Conservation (phyloP, 73 alveolate species). For the Vitrella brassicaformis region DNA sequence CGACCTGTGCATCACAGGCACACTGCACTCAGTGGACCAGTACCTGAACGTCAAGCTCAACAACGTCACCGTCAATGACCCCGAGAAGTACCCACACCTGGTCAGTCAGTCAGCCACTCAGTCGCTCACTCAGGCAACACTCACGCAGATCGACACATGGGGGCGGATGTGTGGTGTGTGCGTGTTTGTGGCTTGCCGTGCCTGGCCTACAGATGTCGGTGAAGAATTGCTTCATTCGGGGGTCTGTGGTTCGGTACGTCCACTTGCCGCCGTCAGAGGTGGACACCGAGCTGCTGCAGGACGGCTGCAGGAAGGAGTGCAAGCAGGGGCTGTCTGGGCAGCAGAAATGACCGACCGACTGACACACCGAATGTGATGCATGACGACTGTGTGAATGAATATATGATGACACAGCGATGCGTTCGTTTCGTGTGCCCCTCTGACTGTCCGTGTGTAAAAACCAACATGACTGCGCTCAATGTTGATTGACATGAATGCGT, state of each 20-base stretch:
- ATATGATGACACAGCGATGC: too few relatives aligned
- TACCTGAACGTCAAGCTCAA: conserved; percentile 35
- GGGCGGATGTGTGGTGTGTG: too few relatives aligned
- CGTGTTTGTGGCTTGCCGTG: not conserved
- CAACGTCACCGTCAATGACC: conserved; percentile 35
- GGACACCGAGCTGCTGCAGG: not conserved
- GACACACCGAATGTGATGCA: too few relatives aligned
- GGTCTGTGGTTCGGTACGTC: conserved; percentile 19
- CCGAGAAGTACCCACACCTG: conserved; percentile 8
- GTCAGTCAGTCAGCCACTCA: not conserved
- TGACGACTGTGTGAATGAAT: too few relatives aligned
- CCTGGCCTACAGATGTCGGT: conserved; percentile 6
- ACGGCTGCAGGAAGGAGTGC: not conserved
- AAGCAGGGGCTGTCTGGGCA: not conserved
- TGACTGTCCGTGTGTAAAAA: too few relatives aligned
- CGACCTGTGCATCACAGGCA: conserved; percentile 41
- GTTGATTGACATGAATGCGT: too few relatives aligned
- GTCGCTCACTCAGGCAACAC: not conserved
- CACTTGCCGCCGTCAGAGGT: conserved; percentile 39
- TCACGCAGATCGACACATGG: too few relatives aligned
- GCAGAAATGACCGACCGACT: not conserved
- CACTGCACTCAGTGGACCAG: conserved; percentile 39
- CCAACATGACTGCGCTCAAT: too few relatives aligned
- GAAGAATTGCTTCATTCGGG: conserved; percentile 41
- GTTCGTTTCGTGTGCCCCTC: too few relatives aligned